Base-by-base conservation (phyloP, 2,329 filamentous ascomycete genomes). In the Colletotrichum musicola region DNA sequence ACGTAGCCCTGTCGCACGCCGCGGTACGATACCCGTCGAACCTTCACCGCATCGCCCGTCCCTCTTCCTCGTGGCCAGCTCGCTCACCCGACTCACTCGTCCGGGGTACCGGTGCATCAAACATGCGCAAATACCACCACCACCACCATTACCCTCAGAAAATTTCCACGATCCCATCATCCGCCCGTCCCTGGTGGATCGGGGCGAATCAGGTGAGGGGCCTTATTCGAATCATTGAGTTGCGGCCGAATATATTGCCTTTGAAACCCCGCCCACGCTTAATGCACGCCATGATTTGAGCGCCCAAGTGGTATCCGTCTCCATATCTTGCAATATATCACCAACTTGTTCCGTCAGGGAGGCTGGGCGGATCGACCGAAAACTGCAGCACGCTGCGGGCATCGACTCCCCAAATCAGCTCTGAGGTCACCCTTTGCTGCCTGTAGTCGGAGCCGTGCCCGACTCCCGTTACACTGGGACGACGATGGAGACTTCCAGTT, bases 281-380 rank as follows among this genome's bases (percentile, higher is more conserved):
- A 40, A 64, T 64, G 61, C 54, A 25, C 40, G 38, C 40, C 40
- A 9, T 25, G 49, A 56, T n/a, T 30, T 9, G 12, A 56, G 27
- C 22, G 22, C 18, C n/a, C 38, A 22, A 53, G 30, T 22, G 10
- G 27, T 10, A 30, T 30, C 27, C 27, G 47, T 59, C 47, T 55
- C 54, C 61, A 64, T 16, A 30, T 60, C 27, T 35, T 60, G 50
- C 65, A 61, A 60, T 60, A 65, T 65, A 61, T 61, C 42, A 56
- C 55, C 49, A 61, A 61, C 65, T 18, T 22, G 18, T 30, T 10
- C 55, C 14, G 55, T 60, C 54, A 55, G 49, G 49, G 46, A 51
- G 35, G 18, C 6, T 44, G 40, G 54, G 18, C 44, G 42, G 55
- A 46, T 38, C 35, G 10, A 55, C 65, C 42, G 13, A 16, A 50